Base-by-base conservation (phyloP, 306 rosid genomes). In the Sesbania bispinosa region DNA sequence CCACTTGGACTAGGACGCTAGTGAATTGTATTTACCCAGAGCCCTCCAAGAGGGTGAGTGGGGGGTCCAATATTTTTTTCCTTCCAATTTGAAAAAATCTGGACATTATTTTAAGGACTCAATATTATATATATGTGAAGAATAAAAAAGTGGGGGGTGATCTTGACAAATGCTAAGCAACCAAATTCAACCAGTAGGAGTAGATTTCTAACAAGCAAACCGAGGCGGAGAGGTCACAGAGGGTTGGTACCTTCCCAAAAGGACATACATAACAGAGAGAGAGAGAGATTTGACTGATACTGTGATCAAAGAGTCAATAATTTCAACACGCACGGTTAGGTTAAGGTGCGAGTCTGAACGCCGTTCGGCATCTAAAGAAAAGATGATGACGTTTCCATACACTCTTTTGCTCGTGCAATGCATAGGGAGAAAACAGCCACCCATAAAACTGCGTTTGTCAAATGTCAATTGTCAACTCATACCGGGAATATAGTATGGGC, bases 231-330 rank as follows among this genome's bases (percentile, higher is more conserved):
- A 42, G 60, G 18, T 74, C 5, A 32, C 50, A 53, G 47, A 30
- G 79, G 67, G 52, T 8, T 71, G 73, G 79, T 76, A 68, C 85
- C 83, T 77, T 82, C 86, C 86, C 54, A 74, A 82, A 84, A 82
- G 73, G 7, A 74, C 60, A 61, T 19, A 19, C 16, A 69, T 11
- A 43, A 54, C 53, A 63, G 55, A 36, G 43, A 61, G 30, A 60
- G 52, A 36, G 70, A 76, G 76, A n/a, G 63, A 66, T 42, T 55
- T 53, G 75, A 60, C 54, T 62, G 35, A 10, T 4, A 23, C 60
- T 57, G 69, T 48, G 61, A 65, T 80, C 50, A 48, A 16, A 27
- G 38, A 70, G 78, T 87, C 83, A 74, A 81, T 61, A 67, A 83
- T 87, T 77, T 61, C 78, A 27, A 81, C 84, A 30, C 81, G 58